Evolutionary conservation across 73 alveolate species (phyloP).

Genomic region (Effrenium voratum): DNA sequence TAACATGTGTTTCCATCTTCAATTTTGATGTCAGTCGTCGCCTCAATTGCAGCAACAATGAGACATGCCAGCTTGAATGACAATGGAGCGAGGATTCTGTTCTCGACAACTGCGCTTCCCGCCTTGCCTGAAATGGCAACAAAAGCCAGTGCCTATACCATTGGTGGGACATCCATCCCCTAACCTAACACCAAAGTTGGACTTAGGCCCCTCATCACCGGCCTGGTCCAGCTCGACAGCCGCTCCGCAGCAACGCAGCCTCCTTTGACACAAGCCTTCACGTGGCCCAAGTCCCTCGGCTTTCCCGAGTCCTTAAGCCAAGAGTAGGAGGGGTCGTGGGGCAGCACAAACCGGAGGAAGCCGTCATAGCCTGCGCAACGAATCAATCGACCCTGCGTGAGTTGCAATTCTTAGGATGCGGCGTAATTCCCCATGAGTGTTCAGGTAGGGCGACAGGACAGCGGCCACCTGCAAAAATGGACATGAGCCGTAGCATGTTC

Average conservation of each 20-base stretch:
- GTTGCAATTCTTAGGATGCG: neutral
- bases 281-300: neutral
- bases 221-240: neutral
- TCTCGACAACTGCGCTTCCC: too few species aligned
- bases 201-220: too few species aligned
- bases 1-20: too few species aligned
- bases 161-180: too few species aligned
- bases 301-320: neutral
- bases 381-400: neutral
- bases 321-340: neutral
- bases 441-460: neutral
- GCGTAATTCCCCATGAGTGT: neutral
- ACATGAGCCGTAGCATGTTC: too few species aligned
- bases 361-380: neutral
- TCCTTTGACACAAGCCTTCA: neutral
- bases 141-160: too few species aligned
- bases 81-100: too few species aligned
- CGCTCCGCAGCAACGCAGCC: neutral
- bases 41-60: too few species aligned
- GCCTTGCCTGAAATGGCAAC: too few species aligned
- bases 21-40: too few species aligned
- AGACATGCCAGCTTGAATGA: too few species aligned
- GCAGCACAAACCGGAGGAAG: slow-evolving; percentile 3
- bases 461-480: neutral
- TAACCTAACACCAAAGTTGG: too few species aligned